phyloP scores from a whole-genome alignment of 768 basidiomycete genomes.

The Leccinum longicurvipes region DNA sequence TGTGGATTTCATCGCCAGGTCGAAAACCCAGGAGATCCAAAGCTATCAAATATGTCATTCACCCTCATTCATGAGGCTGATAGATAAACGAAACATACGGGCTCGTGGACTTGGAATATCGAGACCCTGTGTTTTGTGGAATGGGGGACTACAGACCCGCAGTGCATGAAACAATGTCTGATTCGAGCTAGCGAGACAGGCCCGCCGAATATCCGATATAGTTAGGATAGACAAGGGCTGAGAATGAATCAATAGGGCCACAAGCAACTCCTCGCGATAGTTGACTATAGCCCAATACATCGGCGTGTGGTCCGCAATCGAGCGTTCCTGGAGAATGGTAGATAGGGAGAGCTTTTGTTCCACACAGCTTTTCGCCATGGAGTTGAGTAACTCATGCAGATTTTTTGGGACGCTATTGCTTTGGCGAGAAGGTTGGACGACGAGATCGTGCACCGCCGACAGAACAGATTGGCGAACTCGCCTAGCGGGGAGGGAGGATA shows the following conservation, averaged over 20 bases:
- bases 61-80: neutral
- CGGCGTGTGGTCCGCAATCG: slow-evolving; percentile 24
- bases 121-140: slow-evolving; percentile 22
- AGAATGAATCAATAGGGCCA: slow-evolving; percentile 53
- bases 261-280: slow-evolving; percentile 40
- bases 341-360: slow-evolving; percentile 44
- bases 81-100: slow-evolving; percentile 22
- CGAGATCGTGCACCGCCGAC: slow-evolving; percentile 51
- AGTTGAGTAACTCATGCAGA: slow-evolving; percentile 46
- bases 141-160: slow-evolving; percentile 21
- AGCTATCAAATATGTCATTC: slow-evolving; percentile 9
- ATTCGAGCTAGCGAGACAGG: slow-evolving; percentile 46
- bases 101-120: slow-evolving; percentile 9
- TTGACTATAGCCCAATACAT: slow-evolving; percentile 32
- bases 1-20: slow-evolving; percentile 49
- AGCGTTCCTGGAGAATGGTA: slow-evolving; percentile 24
- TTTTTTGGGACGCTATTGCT: neutral
- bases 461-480: slow-evolving; percentile 52
- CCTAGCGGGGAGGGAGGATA: slow-evolving; percentile 30
- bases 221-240: slow-evolving; percentile 39
- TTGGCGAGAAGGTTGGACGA: slow-evolving; percentile 18
- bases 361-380: slow-evolving; percentile 58
- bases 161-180: slow-evolving; percentile 29
- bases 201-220: slow-evolving; percentile 60
- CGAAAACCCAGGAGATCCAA: slow-evolving; percentile 43